Conservation (phyloP, 2,329 filamentous ascomycete species). For the Epichloe scottii region DNA sequence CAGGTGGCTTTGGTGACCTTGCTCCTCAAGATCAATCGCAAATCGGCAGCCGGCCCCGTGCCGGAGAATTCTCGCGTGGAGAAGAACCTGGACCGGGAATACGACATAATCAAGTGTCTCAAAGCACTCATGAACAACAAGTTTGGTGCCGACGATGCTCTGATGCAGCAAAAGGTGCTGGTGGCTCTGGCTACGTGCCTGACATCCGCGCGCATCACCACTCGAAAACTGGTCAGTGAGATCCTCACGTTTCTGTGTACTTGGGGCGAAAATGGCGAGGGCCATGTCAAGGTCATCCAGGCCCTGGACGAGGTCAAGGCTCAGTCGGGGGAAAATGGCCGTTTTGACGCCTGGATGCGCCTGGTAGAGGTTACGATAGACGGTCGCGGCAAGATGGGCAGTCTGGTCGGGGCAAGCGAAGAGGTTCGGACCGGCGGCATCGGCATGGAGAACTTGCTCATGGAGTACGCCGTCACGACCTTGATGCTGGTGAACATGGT, state of each 20-base stretch:
- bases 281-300: slow-evolving; percentile 87
- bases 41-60: slow-evolving; percentile 61
- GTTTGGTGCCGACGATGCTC: slow-evolving; percentile 91
- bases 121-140: slow-evolving; percentile 99
- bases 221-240: slow-evolving; percentile 88
- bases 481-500: slow-evolving; percentile 95
- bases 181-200: slow-evolving; percentile 77
- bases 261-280: slow-evolving; percentile 72
- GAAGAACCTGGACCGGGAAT: slow-evolving; percentile 79
- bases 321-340: slow-evolving; percentile 79
- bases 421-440: slow-evolving; percentile 92
- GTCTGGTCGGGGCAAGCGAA: slow-evolving; percentile 89
- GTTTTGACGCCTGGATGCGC: slow-evolving; percentile 98
- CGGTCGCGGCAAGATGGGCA: slow-evolving; percentile 97
- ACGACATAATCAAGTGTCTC: slow-evolving; percentile 94
- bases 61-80: slow-evolving; percentile 48
- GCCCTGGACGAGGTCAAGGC: slow-evolving; percentile 85
- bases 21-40: slow-evolving; percentile 84
- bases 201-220: slow-evolving; percentile 79
- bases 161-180: slow-evolving; percentile 80
- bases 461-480: slow-evolving; percentile 96
- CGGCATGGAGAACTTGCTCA: slow-evolving; percentile 95
- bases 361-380: slow-evolving; percentile 95
- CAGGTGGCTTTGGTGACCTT: slow-evolving; percentile 93
- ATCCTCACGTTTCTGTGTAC: slow-evolving; percentile 93